A percentile compares a stretch with the other conserved stretches of the same genome.
These are phyloP conservation scores for Globisporangium lucens DNA, from an alignment of 352 stramenopile species.

Conservation along the genomic window DNA sequence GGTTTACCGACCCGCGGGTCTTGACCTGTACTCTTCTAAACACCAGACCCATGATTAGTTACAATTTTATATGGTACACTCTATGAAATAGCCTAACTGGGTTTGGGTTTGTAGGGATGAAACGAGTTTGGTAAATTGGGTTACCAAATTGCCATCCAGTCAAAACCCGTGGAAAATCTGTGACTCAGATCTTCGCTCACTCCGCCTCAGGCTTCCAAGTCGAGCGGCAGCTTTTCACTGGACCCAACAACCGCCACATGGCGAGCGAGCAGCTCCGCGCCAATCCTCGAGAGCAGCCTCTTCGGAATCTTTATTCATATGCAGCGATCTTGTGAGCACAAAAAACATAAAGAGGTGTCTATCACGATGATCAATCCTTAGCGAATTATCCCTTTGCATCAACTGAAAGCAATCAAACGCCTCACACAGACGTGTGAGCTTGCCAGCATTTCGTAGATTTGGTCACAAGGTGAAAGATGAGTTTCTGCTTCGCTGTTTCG, in stretches of 20 bases:
- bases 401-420: too few relatives aligned
- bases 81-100: neutral
- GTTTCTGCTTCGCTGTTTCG: too few relatives aligned
- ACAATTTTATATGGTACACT: neutral
- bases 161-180: neutral
- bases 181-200: neutral
- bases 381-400: too few relatives aligned
- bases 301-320: neutral
- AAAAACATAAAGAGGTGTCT: too few relatives aligned
- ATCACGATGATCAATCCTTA: too few relatives aligned
- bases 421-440: too few relatives aligned
- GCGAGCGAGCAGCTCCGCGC: neutral
- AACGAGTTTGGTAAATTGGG: too few relatives aligned
- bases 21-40: neutral
- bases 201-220: neutral
- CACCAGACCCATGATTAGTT: neutral
- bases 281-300: neutral
- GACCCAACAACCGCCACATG: neutral
- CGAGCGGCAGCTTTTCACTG: neutral
- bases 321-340: too few relatives aligned
- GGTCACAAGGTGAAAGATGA: too few relatives aligned
- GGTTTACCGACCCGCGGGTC: neutral
- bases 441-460: too few relatives aligned
- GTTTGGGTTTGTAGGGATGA: neutral
- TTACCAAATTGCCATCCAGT: too few relatives aligned